phyloP scores from a whole-genome alignment of 768 basidiomycete genomes.

The Floccularia luteovirens region DNA sequence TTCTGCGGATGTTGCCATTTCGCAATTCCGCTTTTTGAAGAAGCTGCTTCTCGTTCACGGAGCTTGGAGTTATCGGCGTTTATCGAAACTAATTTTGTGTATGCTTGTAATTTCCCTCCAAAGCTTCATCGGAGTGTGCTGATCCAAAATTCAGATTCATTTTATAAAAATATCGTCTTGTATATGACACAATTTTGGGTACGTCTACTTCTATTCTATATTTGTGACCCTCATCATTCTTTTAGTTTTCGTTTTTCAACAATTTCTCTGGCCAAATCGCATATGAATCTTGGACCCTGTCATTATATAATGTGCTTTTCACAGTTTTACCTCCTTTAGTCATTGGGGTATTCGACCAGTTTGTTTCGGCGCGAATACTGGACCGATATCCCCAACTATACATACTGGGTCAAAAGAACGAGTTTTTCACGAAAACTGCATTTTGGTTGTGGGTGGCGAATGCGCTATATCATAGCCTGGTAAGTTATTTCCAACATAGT shows the following conservation, averaged over 20 bases:
- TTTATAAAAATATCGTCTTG: constrained; percentile 97
- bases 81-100: constrained; percentile 97
- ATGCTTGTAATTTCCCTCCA: constrained; percentile 25
- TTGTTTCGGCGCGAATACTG: constrained; percentile 92
- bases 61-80: constrained; percentile 94
- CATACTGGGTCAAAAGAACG: constrained; percentile 88
- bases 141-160: constrained; percentile 57
- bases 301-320: constrained; percentile 94
- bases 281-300: constrained; percentile 98
- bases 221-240: constrained; percentile 2
- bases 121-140: neutral
- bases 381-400: constrained; percentile 98
- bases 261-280: constrained; percentile 99
- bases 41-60: constrained; percentile 96
- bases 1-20: constrained; percentile 95
- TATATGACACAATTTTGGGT: constrained; percentile 99
- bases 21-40: constrained; percentile 93
- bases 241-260: constrained; percentile 96
- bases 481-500: constrained; percentile 27
- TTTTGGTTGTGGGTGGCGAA: constrained; percentile 93
- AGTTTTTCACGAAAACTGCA: constrained; percentile 83
- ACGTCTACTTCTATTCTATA: constrained; percentile 8
- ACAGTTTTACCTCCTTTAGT: constrained; percentile 95
- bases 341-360: constrained; percentile 97
- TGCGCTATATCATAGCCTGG: constrained; percentile 85